phyloP scores from a whole-genome alignment of 768 basidiomycete species.

The Agaricus sinodeliciosus region DNA sequence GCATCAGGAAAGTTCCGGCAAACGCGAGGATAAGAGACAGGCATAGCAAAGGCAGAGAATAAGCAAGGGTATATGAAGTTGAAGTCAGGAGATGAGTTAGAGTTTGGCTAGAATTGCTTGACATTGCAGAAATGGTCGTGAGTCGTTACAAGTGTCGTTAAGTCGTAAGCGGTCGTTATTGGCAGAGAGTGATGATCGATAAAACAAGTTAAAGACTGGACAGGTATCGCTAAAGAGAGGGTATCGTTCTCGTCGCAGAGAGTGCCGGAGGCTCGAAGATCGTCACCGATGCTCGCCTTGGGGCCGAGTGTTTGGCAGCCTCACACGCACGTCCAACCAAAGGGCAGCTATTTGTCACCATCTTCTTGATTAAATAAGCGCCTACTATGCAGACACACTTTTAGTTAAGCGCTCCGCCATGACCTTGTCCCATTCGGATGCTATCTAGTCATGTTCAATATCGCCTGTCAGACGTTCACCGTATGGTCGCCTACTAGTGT shows the following conservation, averaged over 20 bases:
- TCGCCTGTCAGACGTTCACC: too few species aligned
- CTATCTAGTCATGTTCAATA: too few species aligned
- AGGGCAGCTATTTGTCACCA: conserved; percentile 1
- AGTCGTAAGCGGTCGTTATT: not conserved
- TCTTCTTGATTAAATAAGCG: not conserved
- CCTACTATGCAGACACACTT: too few species aligned
- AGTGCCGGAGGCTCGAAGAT: conserved; percentile 6
- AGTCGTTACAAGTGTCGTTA: conserved; percentile 5
- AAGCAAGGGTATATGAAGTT: conserved; percentile 45
- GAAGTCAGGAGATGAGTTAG: conserved; percentile 39
- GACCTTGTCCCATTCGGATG: too few species aligned
- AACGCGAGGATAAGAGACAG: conserved; percentile 52
- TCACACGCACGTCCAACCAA: too few species aligned
- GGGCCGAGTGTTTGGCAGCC: too few species aligned
- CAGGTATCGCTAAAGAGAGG: conserved; percentile 8
- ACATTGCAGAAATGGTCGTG: conserved; percentile 5
- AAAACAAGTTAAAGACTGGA: not conserved
- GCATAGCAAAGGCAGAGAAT: conserved; percentile 54
- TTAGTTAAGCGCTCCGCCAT: too few species aligned
- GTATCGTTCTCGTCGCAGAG: conserved; percentile 1
- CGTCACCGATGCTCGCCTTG: not conserved
- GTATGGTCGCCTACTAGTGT: too few species aligned
- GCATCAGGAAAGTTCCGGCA: conserved; percentile 65
- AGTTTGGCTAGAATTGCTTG: conserved; percentile 11
- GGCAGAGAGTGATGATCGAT: not conserved